Evolutionary conservation across 2,329 filamentous ascomycete genomes (phyloP).

Genomic region (Sporothrix mexicana): DNA sequence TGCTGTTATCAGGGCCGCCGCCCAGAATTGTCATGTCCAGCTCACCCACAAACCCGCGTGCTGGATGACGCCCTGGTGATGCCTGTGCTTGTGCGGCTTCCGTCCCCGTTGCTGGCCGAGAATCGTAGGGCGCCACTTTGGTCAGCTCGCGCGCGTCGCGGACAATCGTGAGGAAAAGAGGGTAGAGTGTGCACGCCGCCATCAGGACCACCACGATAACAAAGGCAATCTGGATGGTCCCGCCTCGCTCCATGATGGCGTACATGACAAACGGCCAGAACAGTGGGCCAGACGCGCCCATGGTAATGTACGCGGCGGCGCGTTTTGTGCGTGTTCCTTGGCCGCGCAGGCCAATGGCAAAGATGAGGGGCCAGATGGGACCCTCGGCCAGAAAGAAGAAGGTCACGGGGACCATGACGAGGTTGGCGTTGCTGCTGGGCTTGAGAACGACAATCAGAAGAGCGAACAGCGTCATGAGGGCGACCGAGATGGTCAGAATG

Average conservation of each 20-base stretch:
- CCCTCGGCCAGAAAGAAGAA: conserved; percentile 82
- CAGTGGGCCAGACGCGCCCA: conserved; percentile 73
- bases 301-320: conserved; percentile 77
- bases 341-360: conserved; percentile 78
- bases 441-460: conserved; percentile 55
- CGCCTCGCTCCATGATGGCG: conserved; percentile 64
- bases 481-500: conserved; percentile 67
- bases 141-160: conserved; percentile 52
- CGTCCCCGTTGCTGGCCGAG: background rate
- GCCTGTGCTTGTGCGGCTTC: background rate
- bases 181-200: conserved; percentile 54
- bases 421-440: conserved; percentile 51
- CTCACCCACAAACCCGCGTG: background rate
- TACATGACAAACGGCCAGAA: conserved; percentile 78
- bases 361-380: conserved; percentile 82
- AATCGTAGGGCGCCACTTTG: conserved; percentile 26
- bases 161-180: conserved; percentile 56
- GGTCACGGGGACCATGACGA: conserved; percentile 65
- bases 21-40: conserved; percentile 23
- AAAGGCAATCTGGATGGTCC: conserved; percentile 68
- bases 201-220: conserved; percentile 64
- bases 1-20: background rate
- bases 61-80: background rate
- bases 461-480: conserved; percentile 64
- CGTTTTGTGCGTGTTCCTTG: conserved; percentile 81